Evolutionary conservation across 495 filamentous ascomycete species (phyloP).

Genomic region (Echria macrotheca): DNA sequence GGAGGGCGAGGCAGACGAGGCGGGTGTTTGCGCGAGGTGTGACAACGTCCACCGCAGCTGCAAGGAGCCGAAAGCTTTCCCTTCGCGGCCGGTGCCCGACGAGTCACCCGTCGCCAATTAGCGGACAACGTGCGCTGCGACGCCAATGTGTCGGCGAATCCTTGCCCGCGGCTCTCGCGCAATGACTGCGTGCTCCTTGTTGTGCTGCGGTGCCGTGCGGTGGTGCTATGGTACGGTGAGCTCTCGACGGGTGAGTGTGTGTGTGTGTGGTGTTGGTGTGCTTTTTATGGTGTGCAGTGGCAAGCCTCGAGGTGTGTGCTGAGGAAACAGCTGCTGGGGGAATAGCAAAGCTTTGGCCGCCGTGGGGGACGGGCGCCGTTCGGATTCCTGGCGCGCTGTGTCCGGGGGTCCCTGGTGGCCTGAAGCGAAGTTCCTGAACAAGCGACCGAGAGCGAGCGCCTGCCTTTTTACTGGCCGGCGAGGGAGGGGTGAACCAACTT

Average conservation of each 20-base stretch:
- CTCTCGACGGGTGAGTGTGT: background rate
- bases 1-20: slow-evolving; percentile 4
- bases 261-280: background rate
- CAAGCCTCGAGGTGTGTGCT: background rate
- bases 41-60: slow-evolving; percentile 24
- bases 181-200: background rate
- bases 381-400: too few relatives aligned
- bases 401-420: too few relatives aligned
- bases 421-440: too few relatives aligned
- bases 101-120: slow-evolving; percentile 12
- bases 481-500: too few relatives aligned
- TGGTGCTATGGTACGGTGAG: slow-evolving; percentile 4
- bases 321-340: background rate
- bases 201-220: background rate
- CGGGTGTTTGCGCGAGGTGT: slow-evolving; percentile 26
- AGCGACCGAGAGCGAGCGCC: too few relatives aligned
- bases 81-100: slow-evolving; percentile 6
- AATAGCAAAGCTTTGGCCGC: background rate
- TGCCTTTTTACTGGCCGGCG: too few relatives aligned
- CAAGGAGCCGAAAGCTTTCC: slow-evolving; percentile 24
- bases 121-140: slow-evolving; percentile 12
- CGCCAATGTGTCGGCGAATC: slow-evolving; percentile 22
- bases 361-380: background rate
- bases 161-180: slow-evolving; percentile 12
- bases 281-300: too few relatives aligned